Conservation (phyloP, 176 grass and related monocot species). For the Urochloa ruziziensis region DNA sequence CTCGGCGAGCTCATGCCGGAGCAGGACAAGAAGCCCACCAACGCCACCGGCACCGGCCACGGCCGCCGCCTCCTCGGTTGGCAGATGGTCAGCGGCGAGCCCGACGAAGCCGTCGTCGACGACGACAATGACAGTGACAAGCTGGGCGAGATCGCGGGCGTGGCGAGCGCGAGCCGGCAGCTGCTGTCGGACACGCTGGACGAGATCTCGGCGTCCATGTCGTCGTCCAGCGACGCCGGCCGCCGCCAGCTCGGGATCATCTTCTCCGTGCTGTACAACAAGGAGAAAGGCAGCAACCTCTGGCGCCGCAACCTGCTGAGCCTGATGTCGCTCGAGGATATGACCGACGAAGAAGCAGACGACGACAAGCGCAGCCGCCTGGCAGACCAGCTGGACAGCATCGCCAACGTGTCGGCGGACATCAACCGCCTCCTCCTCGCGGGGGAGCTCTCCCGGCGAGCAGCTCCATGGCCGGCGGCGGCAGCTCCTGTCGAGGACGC, state of each 20-base stretch:
- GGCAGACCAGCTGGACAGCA: conserved; percentile 6
- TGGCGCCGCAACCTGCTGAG: neutral
- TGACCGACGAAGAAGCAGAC: neutral
- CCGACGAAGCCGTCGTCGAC: too few relatives aligned
- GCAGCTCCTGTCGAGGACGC: conserved; percentile 17
- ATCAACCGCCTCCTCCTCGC: conserved; percentile 34
- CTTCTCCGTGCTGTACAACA: neutral
- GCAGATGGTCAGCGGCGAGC: neutral
- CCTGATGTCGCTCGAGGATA: neutral
- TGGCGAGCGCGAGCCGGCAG: conserved; percentile 8
- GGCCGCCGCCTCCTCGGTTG: conserved; percentile 43
- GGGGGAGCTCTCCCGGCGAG: conserved; percentile 24
- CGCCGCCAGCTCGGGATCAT: conserved; percentile 5
- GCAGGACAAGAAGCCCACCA: neutral
- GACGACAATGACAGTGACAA: neutral
- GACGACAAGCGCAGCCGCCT: neutral
- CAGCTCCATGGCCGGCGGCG: conserved; percentile 22
- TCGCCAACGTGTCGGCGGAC: conserved; percentile 34
- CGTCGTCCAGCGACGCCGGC: conserved; percentile 24
- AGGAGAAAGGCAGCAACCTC: neutral
- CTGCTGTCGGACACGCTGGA: conserved; percentile 38
- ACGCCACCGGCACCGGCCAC: neutral
- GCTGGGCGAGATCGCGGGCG: neutral
- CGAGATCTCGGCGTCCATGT: conserved; percentile 34
- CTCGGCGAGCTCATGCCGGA: conserved; percentile 30